Evolutionary conservation across 306 rosid genomes (phyloP).

Genomic region (Cucurbita ficifolia): DNA sequence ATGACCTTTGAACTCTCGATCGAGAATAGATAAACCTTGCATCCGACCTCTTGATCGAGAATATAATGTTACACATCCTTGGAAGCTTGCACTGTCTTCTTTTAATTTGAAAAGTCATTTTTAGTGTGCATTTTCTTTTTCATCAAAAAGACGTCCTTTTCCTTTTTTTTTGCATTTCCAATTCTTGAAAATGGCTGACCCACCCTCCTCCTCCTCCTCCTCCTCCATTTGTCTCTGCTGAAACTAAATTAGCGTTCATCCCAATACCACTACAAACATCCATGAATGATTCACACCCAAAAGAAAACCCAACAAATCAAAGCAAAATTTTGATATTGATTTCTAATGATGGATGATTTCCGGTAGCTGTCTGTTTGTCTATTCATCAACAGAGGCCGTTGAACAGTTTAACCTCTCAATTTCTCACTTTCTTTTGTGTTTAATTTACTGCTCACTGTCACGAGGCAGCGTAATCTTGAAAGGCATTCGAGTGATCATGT

Average conservation of each 20-base stretch:
- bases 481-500: background rate
- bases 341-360: background rate
- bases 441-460: background rate
- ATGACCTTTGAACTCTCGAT: no score
- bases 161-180: no score
- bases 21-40: no score
- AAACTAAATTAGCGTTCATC: background rate
- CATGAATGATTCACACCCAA: background rate
- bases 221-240: background rate
- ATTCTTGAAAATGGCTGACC: background rate
- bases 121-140: no score
- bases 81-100: no score
- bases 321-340: background rate
- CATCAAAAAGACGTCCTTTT: no score
- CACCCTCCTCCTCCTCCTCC: background rate
- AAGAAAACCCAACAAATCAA: background rate
- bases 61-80: no score
- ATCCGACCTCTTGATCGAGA: no score
- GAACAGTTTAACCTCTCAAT: background rate
- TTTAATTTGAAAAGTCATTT: no score
- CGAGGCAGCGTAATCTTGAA: slow-evolving; percentile 1
- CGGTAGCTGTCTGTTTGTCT: slow-evolving; percentile 7
- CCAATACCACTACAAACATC: background rate
- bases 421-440: background rate
- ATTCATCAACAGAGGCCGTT: background rate